Evolutionary conservation across 2,329 filamentous ascomycete species (phyloP), one percentile per base, ranked within the genome.

Genomic region (Ustulina deusta): DNA sequence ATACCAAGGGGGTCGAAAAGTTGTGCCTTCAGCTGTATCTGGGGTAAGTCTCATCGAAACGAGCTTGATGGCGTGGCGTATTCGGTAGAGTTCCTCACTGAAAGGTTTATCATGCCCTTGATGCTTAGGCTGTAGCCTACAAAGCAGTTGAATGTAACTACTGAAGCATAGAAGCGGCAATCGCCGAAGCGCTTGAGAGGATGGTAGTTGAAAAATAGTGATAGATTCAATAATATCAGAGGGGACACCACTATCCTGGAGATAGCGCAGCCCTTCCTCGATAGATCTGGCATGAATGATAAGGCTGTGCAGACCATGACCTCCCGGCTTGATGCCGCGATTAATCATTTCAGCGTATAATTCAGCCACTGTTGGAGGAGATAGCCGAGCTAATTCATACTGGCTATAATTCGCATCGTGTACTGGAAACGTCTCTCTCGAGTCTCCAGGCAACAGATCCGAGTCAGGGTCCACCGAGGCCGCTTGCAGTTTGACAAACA

Each of bases 301-400:
- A 1, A 93, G 79, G 20, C 88, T 83, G 2, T 80, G 79, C 7
- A 93, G 82, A 29, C 85, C 87, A 46, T 80, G 76, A 0, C 82
- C 83, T 3, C 79, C 74, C 0, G 89, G 86, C 6, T 75, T 78
- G 22, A 90, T 74, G 0, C 84, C 82, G 1, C 81, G 80, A 1
- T 74, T 75, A 13, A 80, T 75, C 87, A 94, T 91, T 48, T 83
- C 81, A 11, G 82, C 74, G 66, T 90, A 91, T 3, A 94, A 81
- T 58, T 86, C 81, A 4, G 83, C 78, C 11, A 89, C 79, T 1
- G 82, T 84, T 1, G 91, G 91, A 0, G 91, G 87, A 15, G 83
- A 81, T 49, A 89, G 80, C n/a, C 87, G 83, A 44, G 88, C 85
- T 71, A 87, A 87, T 65, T 92, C 91, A 62, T 89, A 87, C n/a